These are phyloP conservation scores for Microbotryomycetes sp. DNA, from an alignment of 1,284 basidiomycete species.

Conservation along the genomic window DNA sequence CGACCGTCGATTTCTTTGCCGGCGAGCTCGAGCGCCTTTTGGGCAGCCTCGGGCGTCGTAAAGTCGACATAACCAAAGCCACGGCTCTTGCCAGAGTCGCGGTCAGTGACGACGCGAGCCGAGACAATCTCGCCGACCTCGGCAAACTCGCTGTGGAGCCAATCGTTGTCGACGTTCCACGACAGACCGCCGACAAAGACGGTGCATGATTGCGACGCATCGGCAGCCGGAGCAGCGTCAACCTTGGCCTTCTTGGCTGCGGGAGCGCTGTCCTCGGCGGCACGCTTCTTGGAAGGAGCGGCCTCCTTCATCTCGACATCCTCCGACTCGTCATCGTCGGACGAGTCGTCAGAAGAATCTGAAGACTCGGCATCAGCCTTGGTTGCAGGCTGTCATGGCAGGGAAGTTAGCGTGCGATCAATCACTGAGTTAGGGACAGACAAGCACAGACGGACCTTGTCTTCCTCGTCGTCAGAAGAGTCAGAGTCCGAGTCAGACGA, in stretches of 20 bases:
- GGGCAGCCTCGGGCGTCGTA: constrained; percentile 52
- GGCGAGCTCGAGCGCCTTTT: constrained; percentile 70
- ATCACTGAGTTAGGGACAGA: background rate
- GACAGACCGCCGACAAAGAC: constrained; percentile 91
- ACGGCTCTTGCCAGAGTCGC: constrained; percentile 74
- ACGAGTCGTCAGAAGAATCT: constrained; percentile 40
- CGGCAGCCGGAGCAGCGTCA: constrained; percentile 47
- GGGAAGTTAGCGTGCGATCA: constrained; percentile 13
- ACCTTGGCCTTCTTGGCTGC: constrained; percentile 78
- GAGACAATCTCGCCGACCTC: constrained; percentile 78
- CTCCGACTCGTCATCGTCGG: constrained; percentile 40
- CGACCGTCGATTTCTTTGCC: constrained; percentile 87
- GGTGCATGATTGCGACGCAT: constrained; percentile 54
- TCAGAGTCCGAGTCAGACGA: constrained; percentile 30
- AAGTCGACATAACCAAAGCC: constrained; percentile 97
- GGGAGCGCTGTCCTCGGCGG: constrained; percentile 53
- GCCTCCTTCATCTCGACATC: constrained; percentile 55
- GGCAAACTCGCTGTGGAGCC: constrained; percentile 85
- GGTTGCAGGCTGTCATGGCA: constrained; percentile 16
- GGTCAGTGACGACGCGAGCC: constrained; percentile 85
- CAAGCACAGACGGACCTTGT: constrained; percentile 11
- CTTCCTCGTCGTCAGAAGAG: constrained; percentile 23
- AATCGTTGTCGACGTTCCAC: constrained; percentile 97
- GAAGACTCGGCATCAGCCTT: constrained; percentile 41
- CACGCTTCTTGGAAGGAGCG: constrained; percentile 52